Conservation (phyloP, 2,329 filamentous ascomycete species). For the Nigrospora sphaerica region DNA sequence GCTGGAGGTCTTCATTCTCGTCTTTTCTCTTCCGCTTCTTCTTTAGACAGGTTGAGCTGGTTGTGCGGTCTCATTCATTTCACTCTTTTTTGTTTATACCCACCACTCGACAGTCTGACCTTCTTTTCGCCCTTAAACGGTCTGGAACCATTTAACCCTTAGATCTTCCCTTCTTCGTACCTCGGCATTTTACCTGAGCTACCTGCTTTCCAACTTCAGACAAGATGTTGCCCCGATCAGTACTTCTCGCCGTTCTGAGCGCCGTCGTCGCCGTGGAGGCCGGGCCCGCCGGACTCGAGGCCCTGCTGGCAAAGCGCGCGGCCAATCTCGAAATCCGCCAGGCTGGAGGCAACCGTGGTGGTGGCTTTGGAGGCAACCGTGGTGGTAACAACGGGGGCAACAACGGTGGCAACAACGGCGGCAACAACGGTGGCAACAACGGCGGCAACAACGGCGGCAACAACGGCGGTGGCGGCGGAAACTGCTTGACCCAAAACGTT, state of each 20-base stretch:
- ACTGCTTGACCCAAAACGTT: constrained; percentile 32
- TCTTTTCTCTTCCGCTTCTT: constrained; percentile 25
- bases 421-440: constrained; percentile 10
- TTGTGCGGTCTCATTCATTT: constrained; percentile 42
- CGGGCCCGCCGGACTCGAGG: constrained; percentile 29
- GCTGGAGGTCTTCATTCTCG: constrained; percentile 22
- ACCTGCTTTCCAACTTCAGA: constrained; percentile 6
- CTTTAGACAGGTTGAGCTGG: constrained; percentile 35
- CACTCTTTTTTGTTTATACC: constrained; percentile 29
- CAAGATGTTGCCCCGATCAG: constrained; percentile 47
- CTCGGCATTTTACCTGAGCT: constrained; percentile 3
- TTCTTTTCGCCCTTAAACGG: constrained; percentile 36
- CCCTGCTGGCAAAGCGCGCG: constrained; percentile 17
- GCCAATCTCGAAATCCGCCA: constrained; percentile 33
- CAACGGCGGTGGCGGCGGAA: constrained; percentile 12
- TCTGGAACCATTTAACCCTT: constrained; percentile 40
- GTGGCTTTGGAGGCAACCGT: constrained; percentile 7
- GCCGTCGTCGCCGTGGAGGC: constrained; percentile 38
- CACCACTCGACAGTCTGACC: constrained; percentile 32
- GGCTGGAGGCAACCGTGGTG: constrained; percentile 16
- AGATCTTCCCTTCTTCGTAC: neutral
- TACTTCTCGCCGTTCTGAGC: constrained; percentile 42
- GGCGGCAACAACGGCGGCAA: constrained; percentile 11
- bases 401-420: constrained; percentile 5
- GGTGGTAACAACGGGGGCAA: constrained; percentile 6